Percentiles rank a stretch among this genome's conserved stretches.
Evolutionary conservation across 352 stramenopile genomes (phyloP).

Genomic region (Phytopythium mirpurense): DNA sequence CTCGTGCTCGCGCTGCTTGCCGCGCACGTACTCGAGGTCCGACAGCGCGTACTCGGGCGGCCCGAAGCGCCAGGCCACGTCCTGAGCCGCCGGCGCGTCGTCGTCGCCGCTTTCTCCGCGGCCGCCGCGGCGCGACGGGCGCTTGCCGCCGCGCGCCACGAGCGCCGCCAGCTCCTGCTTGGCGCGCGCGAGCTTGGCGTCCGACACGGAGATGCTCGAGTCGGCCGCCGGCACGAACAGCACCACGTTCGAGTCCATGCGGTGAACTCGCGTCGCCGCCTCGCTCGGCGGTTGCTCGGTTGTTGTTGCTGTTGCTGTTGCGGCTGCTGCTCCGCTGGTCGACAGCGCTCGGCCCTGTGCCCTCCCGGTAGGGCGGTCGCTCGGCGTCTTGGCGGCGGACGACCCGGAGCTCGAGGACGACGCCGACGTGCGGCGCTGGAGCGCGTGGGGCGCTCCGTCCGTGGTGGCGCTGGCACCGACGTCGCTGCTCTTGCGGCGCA

Average conservation of each 20-base stretch:
- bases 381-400: conserved; percentile 13
- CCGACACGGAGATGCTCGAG: conserved; percentile 61
- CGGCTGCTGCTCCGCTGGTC: neutral
- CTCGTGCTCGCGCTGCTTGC: conserved; percentile 49
- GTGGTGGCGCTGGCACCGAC: neutral
- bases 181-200: conserved; percentile 49
- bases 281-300: neutral
- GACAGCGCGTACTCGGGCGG: conserved; percentile 62
- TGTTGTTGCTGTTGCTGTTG: no score
- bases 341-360: conserved; percentile 14
- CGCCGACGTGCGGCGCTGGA: conserved; percentile 4
- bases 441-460: neutral
- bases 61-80: conserved; percentile 58
- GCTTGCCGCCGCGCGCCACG: conserved; percentile 36
- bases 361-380: conserved; percentile 20
- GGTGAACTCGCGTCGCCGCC: conserved; percentile 8
- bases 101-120: conserved; percentile 15
- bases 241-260: conserved; percentile 37
- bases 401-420: conserved; percentile 21
- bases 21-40: conserved; percentile 70
- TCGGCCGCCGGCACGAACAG: conserved; percentile 66
- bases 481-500: conserved; percentile 5
- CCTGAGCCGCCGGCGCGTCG: no score
- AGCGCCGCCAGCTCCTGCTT: conserved; percentile 57
- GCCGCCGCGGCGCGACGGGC: conserved; percentile 33